These are phyloP conservation scores for Plasmodium cynomolgi DNA, from an alignment of 169 alveolate species.

Conservation along the genomic window DNA sequence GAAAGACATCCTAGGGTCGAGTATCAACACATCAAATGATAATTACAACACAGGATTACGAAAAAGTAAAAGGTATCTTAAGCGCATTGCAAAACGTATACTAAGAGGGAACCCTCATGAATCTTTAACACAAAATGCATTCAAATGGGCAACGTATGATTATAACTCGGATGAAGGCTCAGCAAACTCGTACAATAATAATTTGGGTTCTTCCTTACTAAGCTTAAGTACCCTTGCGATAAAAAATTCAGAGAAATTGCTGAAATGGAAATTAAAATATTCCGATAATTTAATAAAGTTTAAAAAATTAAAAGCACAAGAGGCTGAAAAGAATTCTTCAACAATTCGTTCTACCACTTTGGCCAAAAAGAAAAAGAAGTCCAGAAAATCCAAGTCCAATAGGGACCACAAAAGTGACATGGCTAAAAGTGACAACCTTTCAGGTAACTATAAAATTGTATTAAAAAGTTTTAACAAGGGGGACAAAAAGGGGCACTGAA, in stretches of 20 bases:
- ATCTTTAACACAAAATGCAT: constrained; percentile 22
- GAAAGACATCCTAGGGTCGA: constrained; percentile 51
- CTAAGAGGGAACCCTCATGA: constrained; percentile 76
- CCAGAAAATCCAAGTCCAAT: not conserved
- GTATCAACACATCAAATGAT: not conserved
- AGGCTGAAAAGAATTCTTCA: constrained; percentile 10
- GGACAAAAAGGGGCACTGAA: not conserved
- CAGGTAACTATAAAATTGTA: constrained; percentile 3
- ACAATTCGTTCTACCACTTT: not conserved
- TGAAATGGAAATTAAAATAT: constrained; percentile 70
- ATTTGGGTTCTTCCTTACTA: constrained; percentile 28
- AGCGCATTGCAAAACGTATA: constrained; percentile 22
- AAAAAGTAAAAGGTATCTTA: constrained; percentile 67
- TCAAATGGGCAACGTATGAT: constrained; percentile 31
- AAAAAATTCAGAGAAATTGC: constrained; percentile 31
- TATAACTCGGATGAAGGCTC: constrained; percentile 19
- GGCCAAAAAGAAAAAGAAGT: not conserved
- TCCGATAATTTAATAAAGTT: constrained; percentile 2
- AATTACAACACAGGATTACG: constrained; percentile 7
- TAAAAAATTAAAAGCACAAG: not conserved
- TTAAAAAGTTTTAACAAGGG: constrained; percentile 1
- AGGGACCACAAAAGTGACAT: not conserved
- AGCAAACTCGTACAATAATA: constrained; percentile 1
- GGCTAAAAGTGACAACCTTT: not conserved
- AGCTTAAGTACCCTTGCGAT: constrained; percentile 33